Evolutionary conservation across 1,139 yeast genomes (phyloP).

Genomic region (Pichia sp.): DNA sequence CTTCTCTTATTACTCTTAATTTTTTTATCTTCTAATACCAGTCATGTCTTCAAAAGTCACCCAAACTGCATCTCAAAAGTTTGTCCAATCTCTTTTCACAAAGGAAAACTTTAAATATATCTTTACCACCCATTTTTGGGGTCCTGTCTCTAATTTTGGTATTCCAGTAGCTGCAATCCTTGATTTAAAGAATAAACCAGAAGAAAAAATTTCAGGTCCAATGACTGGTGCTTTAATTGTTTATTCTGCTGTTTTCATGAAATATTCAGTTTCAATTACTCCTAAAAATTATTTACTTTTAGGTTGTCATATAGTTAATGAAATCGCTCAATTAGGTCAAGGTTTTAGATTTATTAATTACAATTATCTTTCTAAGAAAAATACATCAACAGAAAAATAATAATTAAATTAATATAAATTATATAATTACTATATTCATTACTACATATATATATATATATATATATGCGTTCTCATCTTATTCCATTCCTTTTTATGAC

Average conservation of each 20-base stretch:
- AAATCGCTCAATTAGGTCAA: slow-evolving; percentile 82
- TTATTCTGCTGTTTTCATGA: slow-evolving; percentile 89
- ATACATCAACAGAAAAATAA: too few species aligned
- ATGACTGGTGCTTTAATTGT: slow-evolving; percentile 89
- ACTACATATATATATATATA: too few species aligned
- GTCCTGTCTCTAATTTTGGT: slow-evolving; percentile 96
- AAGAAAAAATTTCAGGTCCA: slow-evolving; percentile 87
- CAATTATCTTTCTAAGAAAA: slow-evolving; percentile 41
- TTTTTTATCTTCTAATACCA: too few species aligned
- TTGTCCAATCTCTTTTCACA: slow-evolving; percentile 32
- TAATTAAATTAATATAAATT: too few species aligned
- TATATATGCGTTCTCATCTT: too few species aligned
- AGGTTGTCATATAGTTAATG: slow-evolving; percentile 90
- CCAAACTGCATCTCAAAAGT: slow-evolving; percentile 21
- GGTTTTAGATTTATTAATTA: slow-evolving; percentile 73
- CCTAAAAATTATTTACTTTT: slow-evolving; percentile 88
- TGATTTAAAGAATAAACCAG: slow-evolving; percentile 83
- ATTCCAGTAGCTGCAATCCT: slow-evolving; percentile 92
- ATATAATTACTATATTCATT: too few species aligned
- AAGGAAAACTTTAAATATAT: slow-evolving; percentile 53
- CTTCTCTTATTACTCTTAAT: too few species aligned
- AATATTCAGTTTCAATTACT: slow-evolving; percentile 64
- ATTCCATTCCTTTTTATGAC: too few species aligned
- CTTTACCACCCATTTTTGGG: slow-evolving; percentile 51
- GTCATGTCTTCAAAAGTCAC: slow-evolving; percentile 25